Percentiles rank a stretch among this genome's conserved stretches.
phyloP scores from a whole-genome alignment of 805 yeast species.

The Hanseniaspora occidentalis region DNA sequence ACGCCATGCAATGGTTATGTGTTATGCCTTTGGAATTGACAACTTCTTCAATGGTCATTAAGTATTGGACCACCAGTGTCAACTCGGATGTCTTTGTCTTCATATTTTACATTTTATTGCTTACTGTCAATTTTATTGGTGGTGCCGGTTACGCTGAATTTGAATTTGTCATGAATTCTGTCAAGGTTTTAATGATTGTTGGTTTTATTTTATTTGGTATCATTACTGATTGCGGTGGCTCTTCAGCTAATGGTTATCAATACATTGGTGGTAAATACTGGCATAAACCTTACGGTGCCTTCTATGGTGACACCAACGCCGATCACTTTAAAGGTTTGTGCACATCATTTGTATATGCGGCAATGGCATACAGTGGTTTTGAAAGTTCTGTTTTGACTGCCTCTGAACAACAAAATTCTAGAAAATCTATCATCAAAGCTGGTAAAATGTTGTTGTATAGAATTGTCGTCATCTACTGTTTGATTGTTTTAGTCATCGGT shows the following conservation, averaged over 20 bases:
- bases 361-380: conserved; percentile 55
- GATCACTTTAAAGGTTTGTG: conserved; percentile 50
- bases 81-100: conserved; percentile 46
- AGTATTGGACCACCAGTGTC: conserved; percentile 35
- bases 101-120: conserved; percentile 39
- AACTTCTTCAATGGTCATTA: conserved; percentile 42
- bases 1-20: conserved; percentile 50
- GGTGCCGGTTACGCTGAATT: conserved; percentile 61
- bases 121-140: conserved; percentile 42
- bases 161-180: conserved; percentile 42
- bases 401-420: conserved; percentile 49
- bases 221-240: conserved; percentile 51
- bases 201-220: conserved; percentile 48
- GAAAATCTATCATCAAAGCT: conserved; percentile 49
- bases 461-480: conserved; percentile 43
- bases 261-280: conserved; percentile 50
- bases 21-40: conserved; percentile 54
- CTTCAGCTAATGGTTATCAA: conserved; percentile 30
- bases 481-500: conserved; percentile 42
- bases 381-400: conserved; percentile 56
- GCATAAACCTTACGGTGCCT: conserved; percentile 45
- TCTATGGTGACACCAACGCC: conserved; percentile 17
- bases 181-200: conserved; percentile 44
- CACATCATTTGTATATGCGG: conserved; percentile 49
- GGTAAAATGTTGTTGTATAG: conserved; percentile 57